These are phyloP conservation scores for Talaromyces sp. DNA, from an alignment of 2,329 filamentous ascomycete genomes.

Conservation along the genomic window DNA sequence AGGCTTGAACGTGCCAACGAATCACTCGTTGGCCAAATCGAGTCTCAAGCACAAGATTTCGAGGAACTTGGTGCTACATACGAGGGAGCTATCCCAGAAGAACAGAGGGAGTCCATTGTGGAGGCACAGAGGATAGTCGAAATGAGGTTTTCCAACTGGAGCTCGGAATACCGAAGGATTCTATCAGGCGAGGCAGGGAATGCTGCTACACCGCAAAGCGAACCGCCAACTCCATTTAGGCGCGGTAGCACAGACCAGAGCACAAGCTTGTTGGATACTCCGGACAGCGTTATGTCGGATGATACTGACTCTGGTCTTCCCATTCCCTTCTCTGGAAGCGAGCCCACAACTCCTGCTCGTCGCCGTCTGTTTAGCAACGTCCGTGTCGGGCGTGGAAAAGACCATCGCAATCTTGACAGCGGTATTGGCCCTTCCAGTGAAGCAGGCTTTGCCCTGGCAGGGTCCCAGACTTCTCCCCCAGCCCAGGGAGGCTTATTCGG, in stretches of 20 bases:
- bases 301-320: constrained; percentile 31
- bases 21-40: not conserved
- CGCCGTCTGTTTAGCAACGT: constrained; percentile 37
- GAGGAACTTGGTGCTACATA: constrained; percentile 31
- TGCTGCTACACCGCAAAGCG: not conserved
- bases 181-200: not conserved
- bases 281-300: constrained; percentile 10
- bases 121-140: not conserved
- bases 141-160: not conserved
- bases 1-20: not conserved
- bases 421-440: constrained; percentile 33
- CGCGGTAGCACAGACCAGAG: not conserved
- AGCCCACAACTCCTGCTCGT: constrained; percentile 38
- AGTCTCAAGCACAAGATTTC: not conserved
- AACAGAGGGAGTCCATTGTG: not conserved
- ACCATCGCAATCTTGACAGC: constrained; percentile 34
- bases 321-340: constrained; percentile 25
- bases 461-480: not conserved
- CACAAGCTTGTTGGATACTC: no score
- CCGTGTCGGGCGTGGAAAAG: constrained; percentile 35
- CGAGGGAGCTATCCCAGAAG: constrained; percentile 13
- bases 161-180: not conserved
- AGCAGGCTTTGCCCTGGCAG: constrained; percentile 10
- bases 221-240: not conserved
- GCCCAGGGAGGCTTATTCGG: not conserved